phyloP scores from a whole-genome alignment of 805 yeast genomes.

The Starmerella etchellsii region DNA sequence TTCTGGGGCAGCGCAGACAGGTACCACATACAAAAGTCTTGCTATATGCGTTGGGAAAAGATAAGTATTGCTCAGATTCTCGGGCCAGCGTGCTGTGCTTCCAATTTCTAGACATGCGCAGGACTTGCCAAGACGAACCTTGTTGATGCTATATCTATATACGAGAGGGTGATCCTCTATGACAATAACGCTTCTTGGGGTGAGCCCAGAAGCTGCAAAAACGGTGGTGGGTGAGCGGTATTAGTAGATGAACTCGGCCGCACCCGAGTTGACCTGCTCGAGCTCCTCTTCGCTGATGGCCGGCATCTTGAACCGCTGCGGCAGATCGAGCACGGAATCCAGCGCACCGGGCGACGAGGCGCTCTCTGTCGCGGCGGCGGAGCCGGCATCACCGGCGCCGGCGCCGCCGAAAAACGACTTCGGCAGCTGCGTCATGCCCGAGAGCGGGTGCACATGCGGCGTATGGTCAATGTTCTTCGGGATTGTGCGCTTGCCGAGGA shows the following conservation, averaged over 20 bases:
- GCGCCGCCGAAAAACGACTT: slow-evolving; percentile 23
- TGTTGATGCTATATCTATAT: too few species aligned
- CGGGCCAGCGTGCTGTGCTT: too few species aligned
- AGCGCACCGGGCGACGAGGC: slow-evolving; percentile 22
- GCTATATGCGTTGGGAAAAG: too few species aligned
- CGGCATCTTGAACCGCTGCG: slow-evolving; percentile 59
- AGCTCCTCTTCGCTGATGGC: slow-evolving; percentile 55
- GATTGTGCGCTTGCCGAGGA: slow-evolving; percentile 59
- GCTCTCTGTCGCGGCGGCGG: slow-evolving; percentile 1
- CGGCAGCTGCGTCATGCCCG: slow-evolving; percentile 31
- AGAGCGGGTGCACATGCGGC: slow-evolving; percentile 31
- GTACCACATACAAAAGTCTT: too few species aligned
- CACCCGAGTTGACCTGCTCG: slow-evolving; percentile 69
- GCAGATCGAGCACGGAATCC: slow-evolving; percentile 49
- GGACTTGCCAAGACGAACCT: too few species aligned
- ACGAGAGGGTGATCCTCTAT: too few species aligned
- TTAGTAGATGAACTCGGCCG: slow-evolving; percentile 50
- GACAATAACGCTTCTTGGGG: too few species aligned
- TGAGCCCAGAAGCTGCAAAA: too few species aligned
- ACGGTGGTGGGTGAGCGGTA: too few species aligned
- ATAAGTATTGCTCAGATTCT: too few species aligned
- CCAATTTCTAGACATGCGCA: too few species aligned
- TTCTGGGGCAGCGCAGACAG: too few species aligned
- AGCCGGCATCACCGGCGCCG: slow-evolving; percentile 19
- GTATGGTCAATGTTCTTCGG: slow-evolving; percentile 31